These are phyloP conservation scores for Elsinoe necatrix DNA, from an alignment of 2,329 filamentous ascomycete species.

Conservation along the genomic window DNA sequence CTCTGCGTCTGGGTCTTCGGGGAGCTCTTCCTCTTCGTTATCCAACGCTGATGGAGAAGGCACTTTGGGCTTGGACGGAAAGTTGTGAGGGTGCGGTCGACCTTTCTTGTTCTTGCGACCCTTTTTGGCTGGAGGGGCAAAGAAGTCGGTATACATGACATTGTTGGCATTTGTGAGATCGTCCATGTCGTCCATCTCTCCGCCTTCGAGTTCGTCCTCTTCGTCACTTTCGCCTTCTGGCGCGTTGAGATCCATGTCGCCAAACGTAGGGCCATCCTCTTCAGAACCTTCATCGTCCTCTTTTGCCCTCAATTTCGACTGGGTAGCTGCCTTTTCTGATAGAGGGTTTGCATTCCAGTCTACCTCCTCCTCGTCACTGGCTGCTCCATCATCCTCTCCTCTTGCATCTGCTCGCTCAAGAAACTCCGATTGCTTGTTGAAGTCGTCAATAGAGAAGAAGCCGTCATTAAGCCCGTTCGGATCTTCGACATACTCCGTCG, in stretches of 20 bases:
- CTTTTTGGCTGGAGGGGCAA: constrained; percentile 74
- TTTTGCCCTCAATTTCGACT: constrained; percentile 24
- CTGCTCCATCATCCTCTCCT: constrained; percentile 66
- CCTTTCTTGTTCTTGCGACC: constrained; percentile 47
- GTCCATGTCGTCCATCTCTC: constrained; percentile 44
- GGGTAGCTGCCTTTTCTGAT: constrained; percentile 31
- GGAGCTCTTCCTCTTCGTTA: constrained; percentile 26
- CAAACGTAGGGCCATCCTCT: constrained; percentile 76
- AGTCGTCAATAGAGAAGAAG: constrained; percentile 95
- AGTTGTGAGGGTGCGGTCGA: constrained; percentile 48
- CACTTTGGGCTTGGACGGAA: constrained; percentile 26
- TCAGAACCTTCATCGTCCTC: constrained; percentile 47
- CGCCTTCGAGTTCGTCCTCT: constrained; percentile 47
- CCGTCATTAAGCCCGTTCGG: constrained; percentile 86
- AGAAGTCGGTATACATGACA: constrained; percentile 87
- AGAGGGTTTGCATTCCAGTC: constrained; percentile 81
- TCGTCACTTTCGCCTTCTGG: constrained; percentile 64
- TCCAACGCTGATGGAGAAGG: constrained; percentile 31
- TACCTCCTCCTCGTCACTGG: constrained; percentile 75
- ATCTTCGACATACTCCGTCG: constrained; percentile 58
- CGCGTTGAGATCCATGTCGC: constrained; percentile 64
- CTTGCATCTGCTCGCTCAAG: constrained; percentile 77
- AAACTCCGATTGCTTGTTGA: constrained; percentile 87
- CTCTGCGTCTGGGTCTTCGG: constrained; percentile 34
- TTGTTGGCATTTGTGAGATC: constrained; percentile 71